Percentiles rank a stretch among this genome's conserved stretches.
phyloP scores from a whole-genome alignment of 73 alveolate species.

The Uronychia binucleata region DNA sequence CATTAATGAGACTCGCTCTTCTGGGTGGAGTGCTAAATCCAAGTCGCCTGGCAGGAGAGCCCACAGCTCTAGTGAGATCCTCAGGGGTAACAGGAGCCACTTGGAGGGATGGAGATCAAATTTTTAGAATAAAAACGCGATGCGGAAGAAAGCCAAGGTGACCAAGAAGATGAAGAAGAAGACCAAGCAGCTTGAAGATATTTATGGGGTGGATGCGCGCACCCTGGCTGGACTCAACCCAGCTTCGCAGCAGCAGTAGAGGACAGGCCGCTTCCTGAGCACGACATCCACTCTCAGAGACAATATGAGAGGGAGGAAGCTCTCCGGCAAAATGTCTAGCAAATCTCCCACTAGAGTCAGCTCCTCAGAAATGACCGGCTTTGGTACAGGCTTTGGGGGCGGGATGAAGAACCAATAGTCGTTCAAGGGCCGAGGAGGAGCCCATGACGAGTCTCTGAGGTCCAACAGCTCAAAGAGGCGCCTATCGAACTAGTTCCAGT shows the following conservation, averaged over 20 bases:
- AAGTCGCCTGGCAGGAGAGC: neutral
- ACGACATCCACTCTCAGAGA: too few relatives aligned
- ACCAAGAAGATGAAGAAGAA: slow-evolving; percentile 9
- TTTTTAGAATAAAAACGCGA: slow-evolving; percentile 15
- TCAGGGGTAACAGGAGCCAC: neutral
- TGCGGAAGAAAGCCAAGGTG: slow-evolving; percentile 34
- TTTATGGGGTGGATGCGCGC: slow-evolving; percentile 45
- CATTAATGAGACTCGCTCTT: neutral
- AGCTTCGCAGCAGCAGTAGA: too few relatives aligned
- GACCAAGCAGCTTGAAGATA: slow-evolving; percentile 15
- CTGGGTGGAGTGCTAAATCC: neutral
- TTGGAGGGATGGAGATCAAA: slow-evolving; percentile 42
- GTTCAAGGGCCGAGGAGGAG: neutral
- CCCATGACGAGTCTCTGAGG: neutral
- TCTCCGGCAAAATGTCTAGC: neutral
- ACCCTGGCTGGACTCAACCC: slow-evolving; percentile 18
- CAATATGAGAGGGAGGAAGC: too few relatives aligned
- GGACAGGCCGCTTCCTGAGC: too few relatives aligned
- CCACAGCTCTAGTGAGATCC: neutral
- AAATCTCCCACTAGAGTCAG: neutral
- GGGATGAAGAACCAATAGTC: neutral
- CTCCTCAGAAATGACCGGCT: neutral
- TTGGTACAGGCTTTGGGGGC: neutral
- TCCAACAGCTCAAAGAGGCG: neutral
- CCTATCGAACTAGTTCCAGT: neutral